These are phyloP conservation scores for Erysimum cheiranthoides DNA, from an alignment of 345 rosid species.

Conservation along the genomic window DNA sequence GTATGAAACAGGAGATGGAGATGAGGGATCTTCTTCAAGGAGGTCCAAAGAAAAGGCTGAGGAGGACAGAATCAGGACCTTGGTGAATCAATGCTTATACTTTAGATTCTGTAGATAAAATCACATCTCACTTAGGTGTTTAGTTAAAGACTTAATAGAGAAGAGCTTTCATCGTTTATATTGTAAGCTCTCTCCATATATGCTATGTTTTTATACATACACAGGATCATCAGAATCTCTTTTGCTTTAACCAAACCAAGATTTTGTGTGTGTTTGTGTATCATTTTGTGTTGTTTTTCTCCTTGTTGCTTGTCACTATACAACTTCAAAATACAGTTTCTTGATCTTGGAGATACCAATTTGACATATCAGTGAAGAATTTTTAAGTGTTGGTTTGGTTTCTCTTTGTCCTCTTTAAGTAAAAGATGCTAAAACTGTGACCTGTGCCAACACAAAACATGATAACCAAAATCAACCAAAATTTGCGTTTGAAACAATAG, in stretches of 20 bases:
- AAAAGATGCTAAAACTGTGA: background rate
- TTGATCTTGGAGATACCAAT: background rate
- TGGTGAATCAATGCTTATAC: constrained; percentile 59
- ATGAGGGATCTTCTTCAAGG: constrained; percentile 57
- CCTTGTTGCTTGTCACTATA: background rate
- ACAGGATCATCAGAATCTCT: constrained; percentile 21
- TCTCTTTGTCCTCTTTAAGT: background rate
- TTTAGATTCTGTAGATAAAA: constrained; percentile 40
- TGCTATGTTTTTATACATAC: constrained; percentile 10
- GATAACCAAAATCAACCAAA: too few relatives aligned
- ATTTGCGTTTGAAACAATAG: too few relatives aligned
- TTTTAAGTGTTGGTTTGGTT: background rate
- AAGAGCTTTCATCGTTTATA: constrained; percentile 35
- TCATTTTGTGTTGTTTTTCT: background rate
- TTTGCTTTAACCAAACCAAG: constrained; percentile 4
- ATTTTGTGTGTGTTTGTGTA: background rate
- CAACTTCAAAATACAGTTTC: constrained; percentile 22
- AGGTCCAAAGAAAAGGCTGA: constrained; percentile 63
- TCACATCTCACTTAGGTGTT: constrained; percentile 16
- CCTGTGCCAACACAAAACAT: background rate
- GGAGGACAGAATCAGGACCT: constrained; percentile 88
- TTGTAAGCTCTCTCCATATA: constrained; percentile 33
- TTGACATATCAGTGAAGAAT: background rate
- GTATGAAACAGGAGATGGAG: constrained; percentile 62
- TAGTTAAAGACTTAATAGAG: constrained; percentile 29